Base-by-base conservation (phyloP, 306 rosid genomes). In the Casuarina equisetifolia region DNA sequence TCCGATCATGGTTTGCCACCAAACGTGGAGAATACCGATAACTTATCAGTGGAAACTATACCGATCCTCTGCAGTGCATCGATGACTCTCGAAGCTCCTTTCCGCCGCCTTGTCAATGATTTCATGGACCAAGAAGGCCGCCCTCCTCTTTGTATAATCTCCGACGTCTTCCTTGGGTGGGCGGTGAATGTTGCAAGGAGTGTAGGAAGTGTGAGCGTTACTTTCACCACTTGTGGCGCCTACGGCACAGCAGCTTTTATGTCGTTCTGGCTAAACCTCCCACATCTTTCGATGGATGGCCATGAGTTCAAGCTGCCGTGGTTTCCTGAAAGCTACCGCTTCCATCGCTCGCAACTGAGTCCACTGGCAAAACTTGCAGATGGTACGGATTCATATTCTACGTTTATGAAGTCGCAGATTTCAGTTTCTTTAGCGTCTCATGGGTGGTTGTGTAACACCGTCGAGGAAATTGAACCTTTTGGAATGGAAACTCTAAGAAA, bases 391-490 rank as follows among this genome's bases (percentile, higher is more conserved):
- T 13, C 36, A 0, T 89, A 91, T 89, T 91, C 93, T 1, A 83
- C 5, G n/a, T 89, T 82, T 74, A 82, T 91, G 76, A 82, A 20
- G 62, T 85, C 76, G 0, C 83, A 82, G 67, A 50, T 87, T 36
- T 51, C 70, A 19, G 44, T 80, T 7, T 71, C 85, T 15, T 50
- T 85, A 75, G 42, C 62, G 11, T 84, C 96, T 69, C 86, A 87
- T 42, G 91, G 90, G 3, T 91, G 96, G 94, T 76, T 94, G 74
- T 86, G 92, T 74, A 86, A 85, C 81, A 88, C 96, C 0, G 94
- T 84, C 16, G 94, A 94, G 59, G 89, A 89, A 63, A 55, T 90
- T 35, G 98, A 91, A 62, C 82, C 81, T 9, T 38, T 84, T 9
- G 98, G 91, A 25, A 48, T 94, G 79, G 66, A 81, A 7, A 80